These are phyloP conservation scores for Trypanosoma avium DNA, from an alignment of 208 protist species.

Conservation along the genomic window DNA sequence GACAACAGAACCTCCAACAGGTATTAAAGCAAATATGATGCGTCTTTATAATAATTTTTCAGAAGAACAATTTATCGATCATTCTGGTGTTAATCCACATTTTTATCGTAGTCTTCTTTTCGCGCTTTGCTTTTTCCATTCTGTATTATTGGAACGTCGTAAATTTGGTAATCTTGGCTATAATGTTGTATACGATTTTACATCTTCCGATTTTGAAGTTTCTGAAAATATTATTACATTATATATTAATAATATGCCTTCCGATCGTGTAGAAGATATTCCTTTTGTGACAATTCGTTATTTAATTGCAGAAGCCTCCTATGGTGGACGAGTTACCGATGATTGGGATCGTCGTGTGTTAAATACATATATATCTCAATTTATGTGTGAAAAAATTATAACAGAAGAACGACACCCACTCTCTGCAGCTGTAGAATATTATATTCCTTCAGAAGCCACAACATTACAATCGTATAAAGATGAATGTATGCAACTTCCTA, in stretches of 20 bases:
- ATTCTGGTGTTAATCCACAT: slow-evolving; percentile 54
- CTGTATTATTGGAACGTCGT: slow-evolving; percentile 96
- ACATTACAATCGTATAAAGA: slow-evolving; percentile 93
- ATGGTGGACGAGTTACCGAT: slow-evolving; percentile 98
- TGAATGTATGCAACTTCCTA: slow-evolving; percentile 92
- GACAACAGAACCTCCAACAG: slow-evolving; percentile 98
- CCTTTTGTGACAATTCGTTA: slow-evolving; percentile 98
- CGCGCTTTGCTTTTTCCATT: slow-evolving; percentile 97
- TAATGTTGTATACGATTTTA: slow-evolving; percentile 99
- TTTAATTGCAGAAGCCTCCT: slow-evolving; percentile 97
- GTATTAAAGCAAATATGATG: slow-evolving; percentile 97
- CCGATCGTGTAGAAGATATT: slow-evolving; percentile 79
- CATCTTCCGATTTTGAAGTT: slow-evolving; percentile 97
- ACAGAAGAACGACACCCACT: slow-evolving; percentile 86
- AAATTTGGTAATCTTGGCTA: slow-evolving; percentile 99
- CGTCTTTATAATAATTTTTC: slow-evolving; percentile 94
- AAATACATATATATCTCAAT: slow-evolving; percentile 97
- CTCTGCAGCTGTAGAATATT: slow-evolving; percentile 83
- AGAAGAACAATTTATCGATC: slow-evolving; percentile 87
- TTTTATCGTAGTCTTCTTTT: slow-evolving; percentile 97
- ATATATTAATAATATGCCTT: slow-evolving; percentile 85
- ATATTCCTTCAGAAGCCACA: slow-evolving; percentile 87
- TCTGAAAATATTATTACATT: slow-evolving; percentile 92
- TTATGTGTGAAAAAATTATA: slow-evolving; percentile 88
- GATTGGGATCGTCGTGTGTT: slow-evolving; percentile 97